A percentile compares a stretch with the other conserved stretches of the same genome.
Conservation (phyloP, 805 yeast species). For the Clavispora vitiphila region DNA sequence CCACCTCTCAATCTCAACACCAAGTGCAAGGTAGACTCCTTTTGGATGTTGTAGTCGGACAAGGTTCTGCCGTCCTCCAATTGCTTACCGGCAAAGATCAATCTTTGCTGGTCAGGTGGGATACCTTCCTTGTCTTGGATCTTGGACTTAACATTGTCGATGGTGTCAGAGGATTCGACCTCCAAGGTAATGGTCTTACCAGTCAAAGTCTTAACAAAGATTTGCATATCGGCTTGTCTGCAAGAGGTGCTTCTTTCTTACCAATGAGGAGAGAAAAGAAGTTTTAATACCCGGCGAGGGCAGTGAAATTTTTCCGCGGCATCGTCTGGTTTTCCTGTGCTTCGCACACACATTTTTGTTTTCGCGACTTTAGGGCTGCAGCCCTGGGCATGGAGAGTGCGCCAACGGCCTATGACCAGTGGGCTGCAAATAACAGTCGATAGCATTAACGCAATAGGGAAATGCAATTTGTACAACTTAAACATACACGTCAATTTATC, state of each 20-base stretch:
- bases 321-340: constrained; percentile 1
- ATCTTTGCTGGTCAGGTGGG: constrained; percentile 99
- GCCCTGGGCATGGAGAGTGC: constrained; percentile 8
- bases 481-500: too few relatives aligned
- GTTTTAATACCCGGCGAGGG: constrained; percentile 1
- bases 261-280: constrained; percentile 23
- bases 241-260: constrained; percentile 46
- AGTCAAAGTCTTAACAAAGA: constrained; percentile 98
- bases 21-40: constrained; percentile 96
- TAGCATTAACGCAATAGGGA: too few relatives aligned
- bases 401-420: too few relatives aligned
- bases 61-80: constrained; percentile 98
- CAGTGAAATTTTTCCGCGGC: constrained; percentile 5
- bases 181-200: constrained; percentile 99
- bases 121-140: constrained; percentile 99
- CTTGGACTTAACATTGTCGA: constrained; percentile 97
- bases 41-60: constrained; percentile 99
- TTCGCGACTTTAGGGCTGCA: constrained; percentile 8
- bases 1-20: constrained; percentile 94
- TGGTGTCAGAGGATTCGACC: constrained; percentile 98
- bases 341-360: constrained; percentile 3
- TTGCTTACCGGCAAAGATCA: constrained; percentile 99
- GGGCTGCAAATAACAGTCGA: too few relatives aligned
- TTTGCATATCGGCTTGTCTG: constrained; percentile 64
- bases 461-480: too few relatives aligned